Conservation (phyloP, 2,329 filamentous ascomycete genomes). For the Penicillium sp. region DNA sequence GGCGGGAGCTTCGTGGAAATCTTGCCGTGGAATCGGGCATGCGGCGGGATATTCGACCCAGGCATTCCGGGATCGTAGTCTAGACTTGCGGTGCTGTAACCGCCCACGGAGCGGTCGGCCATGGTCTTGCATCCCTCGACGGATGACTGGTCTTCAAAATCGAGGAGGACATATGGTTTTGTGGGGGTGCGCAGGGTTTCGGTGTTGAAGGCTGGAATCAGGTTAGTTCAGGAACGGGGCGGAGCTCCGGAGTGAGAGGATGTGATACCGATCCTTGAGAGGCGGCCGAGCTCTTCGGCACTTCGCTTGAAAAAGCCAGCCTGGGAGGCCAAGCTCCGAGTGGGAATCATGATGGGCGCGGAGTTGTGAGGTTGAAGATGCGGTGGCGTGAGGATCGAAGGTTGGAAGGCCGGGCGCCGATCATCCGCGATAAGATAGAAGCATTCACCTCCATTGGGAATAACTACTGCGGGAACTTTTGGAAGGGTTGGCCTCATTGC, state of each 20-base stretch:
- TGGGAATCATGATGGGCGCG: constrained; percentile 41
- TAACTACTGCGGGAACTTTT: too few relatives aligned
- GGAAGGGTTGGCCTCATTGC: too few relatives aligned
- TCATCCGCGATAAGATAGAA: constrained; percentile 27
- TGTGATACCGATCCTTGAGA: constrained; percentile 57
- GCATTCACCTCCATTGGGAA: neutral
- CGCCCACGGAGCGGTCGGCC: constrained; percentile 84
- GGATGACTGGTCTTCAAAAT: constrained; percentile 44
- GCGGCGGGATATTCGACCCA: constrained; percentile 55
- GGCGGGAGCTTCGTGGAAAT: constrained; percentile 85
- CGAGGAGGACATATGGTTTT: constrained; percentile 45
- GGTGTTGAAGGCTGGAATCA: constrained; percentile 44
- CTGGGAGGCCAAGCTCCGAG: constrained; percentile 43
- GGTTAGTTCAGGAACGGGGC: constrained; percentile 9
- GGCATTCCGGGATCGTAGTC: constrained; percentile 64
- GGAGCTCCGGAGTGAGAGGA: too few relatives aligned
- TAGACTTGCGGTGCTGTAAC: constrained; percentile 75
- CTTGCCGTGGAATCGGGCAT: constrained; percentile 81
- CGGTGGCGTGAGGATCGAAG: neutral
- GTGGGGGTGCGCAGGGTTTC: constrained; percentile 43
- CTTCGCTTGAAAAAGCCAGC: constrained; percentile 62
- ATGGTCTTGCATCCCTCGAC: constrained; percentile 68
- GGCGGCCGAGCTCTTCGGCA: constrained; percentile 62
- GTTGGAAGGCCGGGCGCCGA: constrained; percentile 3
- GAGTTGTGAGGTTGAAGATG: constrained; percentile 1